Evolutionary conservation across 2,329 filamentous ascomycete species (phyloP).

Genomic region (Neobulgaria alba): DNA sequence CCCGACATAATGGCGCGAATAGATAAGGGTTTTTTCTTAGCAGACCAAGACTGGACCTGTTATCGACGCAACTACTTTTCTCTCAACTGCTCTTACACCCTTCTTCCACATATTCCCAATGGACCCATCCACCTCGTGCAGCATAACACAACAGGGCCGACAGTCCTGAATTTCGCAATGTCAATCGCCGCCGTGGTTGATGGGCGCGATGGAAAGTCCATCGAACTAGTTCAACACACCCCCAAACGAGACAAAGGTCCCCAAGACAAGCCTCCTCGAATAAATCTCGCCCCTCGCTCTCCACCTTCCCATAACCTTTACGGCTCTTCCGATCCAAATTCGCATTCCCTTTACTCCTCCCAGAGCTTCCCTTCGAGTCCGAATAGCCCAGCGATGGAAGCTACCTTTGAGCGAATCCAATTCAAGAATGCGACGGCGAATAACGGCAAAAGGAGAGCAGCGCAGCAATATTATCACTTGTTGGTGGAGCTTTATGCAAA

Average conservation of each 20-base stretch:
- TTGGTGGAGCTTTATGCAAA: conserved; percentile 59
- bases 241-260: conserved; percentile 66
- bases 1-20: conserved; percentile 59
- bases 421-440: conserved; percentile 70
- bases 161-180: conserved; percentile 54
- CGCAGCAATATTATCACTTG: conserved; percentile 66
- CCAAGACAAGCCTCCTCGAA: conserved; percentile 49
- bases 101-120: conserved; percentile 39
- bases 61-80: conserved; percentile 68
- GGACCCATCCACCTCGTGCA: conserved; percentile 32
- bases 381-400: conserved; percentile 24
- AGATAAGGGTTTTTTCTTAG: conserved; percentile 61
- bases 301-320: conserved; percentile 21
- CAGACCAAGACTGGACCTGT: conserved; percentile 63
- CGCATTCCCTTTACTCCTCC: conserved; percentile 16
- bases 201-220: conserved; percentile 49
- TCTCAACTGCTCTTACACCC: conserved; percentile 53
- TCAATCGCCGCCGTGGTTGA: conserved; percentile 60
- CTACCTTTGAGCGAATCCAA: conserved; percentile 61
- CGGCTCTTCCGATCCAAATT: conserved; percentile 5
- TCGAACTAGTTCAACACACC: conserved; percentile 68
- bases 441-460: conserved; percentile 63
- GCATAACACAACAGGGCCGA: conserved; percentile 14
- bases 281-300: conserved; percentile 30
- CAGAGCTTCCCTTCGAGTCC: conserved; percentile 18